Evolutionary conservation across 2,329 filamentous ascomycete genomes (phyloP).

Genomic region (Trichoderma polysporum): DNA sequence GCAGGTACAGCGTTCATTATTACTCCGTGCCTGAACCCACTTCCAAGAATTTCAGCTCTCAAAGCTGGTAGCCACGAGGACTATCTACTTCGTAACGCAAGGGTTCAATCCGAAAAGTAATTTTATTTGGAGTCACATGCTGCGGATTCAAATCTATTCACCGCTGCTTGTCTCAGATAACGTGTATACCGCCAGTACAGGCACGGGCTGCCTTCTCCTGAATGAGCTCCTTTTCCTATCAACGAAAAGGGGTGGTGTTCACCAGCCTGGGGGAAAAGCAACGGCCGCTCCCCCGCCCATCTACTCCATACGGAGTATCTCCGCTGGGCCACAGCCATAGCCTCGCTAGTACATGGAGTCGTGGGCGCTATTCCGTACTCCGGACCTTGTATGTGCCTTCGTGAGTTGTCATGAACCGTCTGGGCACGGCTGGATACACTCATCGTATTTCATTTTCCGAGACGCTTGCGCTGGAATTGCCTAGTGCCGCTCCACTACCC

Average conservation of each 20-base stretch:
- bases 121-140: not conserved
- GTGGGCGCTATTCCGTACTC: not conserved
- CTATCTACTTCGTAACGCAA: too few species aligned
- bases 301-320: constrained; percentile 15
- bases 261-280: not conserved
- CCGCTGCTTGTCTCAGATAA: not conserved
- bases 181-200: not conserved
- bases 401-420: not conserved
- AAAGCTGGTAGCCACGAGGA: not conserved
- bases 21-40: not conserved
- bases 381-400: not conserved
- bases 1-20: not conserved
- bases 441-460: not conserved
- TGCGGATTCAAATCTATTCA: not conserved
- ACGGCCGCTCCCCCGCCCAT: constrained; percentile 9
- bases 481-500: constrained; percentile 9
- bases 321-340: not conserved
- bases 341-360: not conserved
- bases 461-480: constrained; percentile 10
- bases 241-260: not conserved
- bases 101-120: not conserved
- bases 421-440: not conserved
- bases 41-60: not conserved
- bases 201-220: not conserved
- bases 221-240: not conserved